phyloP scores from a whole-genome alignment of 257 asterid genomes.

The Sherardia arvensis region DNA sequence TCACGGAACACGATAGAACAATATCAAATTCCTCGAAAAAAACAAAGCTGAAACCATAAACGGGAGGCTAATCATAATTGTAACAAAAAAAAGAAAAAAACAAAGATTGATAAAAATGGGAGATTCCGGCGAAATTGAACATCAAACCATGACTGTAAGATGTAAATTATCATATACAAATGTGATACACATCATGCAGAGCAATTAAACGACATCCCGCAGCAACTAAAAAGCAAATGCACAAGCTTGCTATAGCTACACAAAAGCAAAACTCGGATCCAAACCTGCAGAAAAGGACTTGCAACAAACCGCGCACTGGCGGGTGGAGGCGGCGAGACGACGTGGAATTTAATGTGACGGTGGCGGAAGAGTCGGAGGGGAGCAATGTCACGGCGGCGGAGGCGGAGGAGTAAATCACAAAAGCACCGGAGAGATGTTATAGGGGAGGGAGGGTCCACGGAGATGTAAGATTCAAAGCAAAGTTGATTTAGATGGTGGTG shows the following conservation, averaged over 20 bases:
- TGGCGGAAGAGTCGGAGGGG: not conserved
- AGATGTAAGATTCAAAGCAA: not conserved
- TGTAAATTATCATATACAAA: not conserved
- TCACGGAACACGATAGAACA: not conserved
- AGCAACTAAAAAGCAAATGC: not conserved
- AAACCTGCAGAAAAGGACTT: not conserved
- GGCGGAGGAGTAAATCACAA: not conserved
- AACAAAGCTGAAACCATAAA: not conserved
- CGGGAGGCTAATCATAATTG: not conserved
- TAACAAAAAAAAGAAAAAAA: not conserved
- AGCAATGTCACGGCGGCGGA: not conserved
- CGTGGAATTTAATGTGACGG: not conserved
- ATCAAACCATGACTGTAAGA: not conserved
- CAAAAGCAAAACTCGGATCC: slow-evolving; percentile 10
- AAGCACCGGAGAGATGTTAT: not conserved
- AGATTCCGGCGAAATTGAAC: not conserved
- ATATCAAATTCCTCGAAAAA: not conserved
- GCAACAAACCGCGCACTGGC: not conserved
- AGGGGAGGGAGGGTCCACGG: not conserved
- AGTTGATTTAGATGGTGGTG: not conserved
- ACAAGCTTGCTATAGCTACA: too few species aligned
- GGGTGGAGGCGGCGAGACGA: not conserved
- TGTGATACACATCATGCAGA: not conserved
- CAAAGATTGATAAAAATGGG: not conserved
- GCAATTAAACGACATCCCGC: not conserved